Percentiles rank a stretch among this genome's conserved stretches.
Conservation (phyloP, 306 rosid species). For the Ceratonia siliqua region DNA sequence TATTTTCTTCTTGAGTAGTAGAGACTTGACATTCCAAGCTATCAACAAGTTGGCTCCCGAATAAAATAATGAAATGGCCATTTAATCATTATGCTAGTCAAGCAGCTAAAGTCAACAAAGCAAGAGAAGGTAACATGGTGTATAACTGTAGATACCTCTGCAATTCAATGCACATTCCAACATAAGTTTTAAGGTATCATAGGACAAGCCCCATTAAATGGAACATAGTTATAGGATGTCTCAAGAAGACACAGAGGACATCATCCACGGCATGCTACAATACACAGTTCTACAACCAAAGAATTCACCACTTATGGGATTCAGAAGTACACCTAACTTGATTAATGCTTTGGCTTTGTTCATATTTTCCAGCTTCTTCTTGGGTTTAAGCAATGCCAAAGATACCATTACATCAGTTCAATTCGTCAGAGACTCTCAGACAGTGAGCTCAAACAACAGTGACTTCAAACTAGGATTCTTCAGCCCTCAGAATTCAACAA, state of each 20-base stretch:
- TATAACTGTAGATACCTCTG: background rate
- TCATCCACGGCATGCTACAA: background rate
- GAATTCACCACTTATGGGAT: constrained; percentile 31
- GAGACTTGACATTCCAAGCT: background rate
- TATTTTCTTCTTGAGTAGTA: background rate
- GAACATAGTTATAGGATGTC: background rate
- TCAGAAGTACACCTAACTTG: background rate
- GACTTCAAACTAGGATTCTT: constrained; percentile 57
- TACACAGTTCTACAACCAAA: background rate
- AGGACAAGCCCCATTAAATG: background rate
- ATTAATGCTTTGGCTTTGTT: background rate
- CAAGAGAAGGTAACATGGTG: background rate
- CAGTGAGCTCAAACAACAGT: constrained; percentile 29
- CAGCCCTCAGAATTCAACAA: constrained; percentile 36
- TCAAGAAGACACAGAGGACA: background rate
- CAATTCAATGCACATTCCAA: background rate
- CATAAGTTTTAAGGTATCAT: background rate
- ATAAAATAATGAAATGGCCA: background rate
- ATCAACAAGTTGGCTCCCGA: background rate
- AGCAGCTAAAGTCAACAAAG: background rate
- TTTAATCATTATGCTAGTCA: background rate
- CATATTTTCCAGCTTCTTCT: background rate
- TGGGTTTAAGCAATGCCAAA: constrained; percentile 1
- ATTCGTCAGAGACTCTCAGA: constrained; percentile 31
- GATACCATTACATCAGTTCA: constrained; percentile 24